Evolutionary conservation across 441 rosid species (phyloP).

Genomic region (Metrosideros polymorpha): DNA sequence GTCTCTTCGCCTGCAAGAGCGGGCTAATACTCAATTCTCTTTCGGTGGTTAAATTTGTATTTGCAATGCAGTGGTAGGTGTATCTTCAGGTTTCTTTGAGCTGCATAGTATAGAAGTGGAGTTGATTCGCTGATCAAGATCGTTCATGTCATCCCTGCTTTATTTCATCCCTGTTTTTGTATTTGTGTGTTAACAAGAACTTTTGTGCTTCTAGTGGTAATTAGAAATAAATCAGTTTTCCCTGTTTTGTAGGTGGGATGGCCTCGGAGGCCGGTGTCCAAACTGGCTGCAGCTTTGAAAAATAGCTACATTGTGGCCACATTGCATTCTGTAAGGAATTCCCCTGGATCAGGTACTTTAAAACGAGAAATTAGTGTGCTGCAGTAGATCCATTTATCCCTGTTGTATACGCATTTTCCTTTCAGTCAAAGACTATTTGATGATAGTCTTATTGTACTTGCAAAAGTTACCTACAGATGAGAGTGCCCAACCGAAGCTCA

Average conservation of each 20-base stretch:
- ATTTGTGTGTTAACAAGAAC: background rate
- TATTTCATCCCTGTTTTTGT: background rate
- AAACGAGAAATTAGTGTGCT: background rate
- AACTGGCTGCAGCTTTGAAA: slow-evolving; percentile 79
- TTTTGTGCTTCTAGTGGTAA: background rate
- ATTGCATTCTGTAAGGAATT: slow-evolving; percentile 57
- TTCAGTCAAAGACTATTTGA: slow-evolving; percentile 39
- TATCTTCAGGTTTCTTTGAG: background rate
- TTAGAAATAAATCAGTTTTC: background rate
- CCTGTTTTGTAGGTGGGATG: slow-evolving; percentile 63
- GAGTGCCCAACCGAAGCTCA: slow-evolving; percentile 51
- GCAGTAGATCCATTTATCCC: background rate
- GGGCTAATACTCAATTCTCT: background rate
- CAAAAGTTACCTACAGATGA: slow-evolving; percentile 94
- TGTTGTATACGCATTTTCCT: background rate
- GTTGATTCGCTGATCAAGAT: background rate
- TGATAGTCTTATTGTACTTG: slow-evolving; percentile 89
- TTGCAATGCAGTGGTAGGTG: background rate
- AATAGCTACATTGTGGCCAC: slow-evolving; percentile 96
- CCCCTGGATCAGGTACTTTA: slow-evolving; percentile 60
- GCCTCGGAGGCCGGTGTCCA: slow-evolving; percentile 87
- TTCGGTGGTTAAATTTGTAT: background rate
- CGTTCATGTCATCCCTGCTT: background rate
- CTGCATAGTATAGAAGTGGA: background rate
- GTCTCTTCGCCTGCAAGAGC: background rate